Evolutionary conservation across 768 basidiomycete genomes (phyloP).

Genomic region (Podaxis rugospora): DNA sequence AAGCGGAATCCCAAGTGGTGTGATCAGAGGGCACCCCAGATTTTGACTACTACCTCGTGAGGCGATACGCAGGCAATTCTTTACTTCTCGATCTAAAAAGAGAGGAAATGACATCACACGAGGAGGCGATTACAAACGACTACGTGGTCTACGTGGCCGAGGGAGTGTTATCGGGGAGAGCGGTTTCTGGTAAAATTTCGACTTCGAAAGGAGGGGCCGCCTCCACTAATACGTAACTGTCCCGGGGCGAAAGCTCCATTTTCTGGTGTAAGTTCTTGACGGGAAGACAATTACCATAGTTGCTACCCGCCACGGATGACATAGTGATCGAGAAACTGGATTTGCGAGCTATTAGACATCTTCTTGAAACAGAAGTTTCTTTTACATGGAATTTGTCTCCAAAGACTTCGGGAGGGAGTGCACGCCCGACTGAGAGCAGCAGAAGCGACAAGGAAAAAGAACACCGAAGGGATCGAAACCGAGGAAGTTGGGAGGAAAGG

Average conservation of each 20-base stretch:
- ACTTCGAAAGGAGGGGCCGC: neutral
- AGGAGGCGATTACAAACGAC: neutral
- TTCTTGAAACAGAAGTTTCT: slow-evolving; percentile 7
- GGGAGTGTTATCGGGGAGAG: neutral
- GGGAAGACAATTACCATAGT: neutral
- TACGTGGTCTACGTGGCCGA: neutral
- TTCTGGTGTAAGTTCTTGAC: neutral
- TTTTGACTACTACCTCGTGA: slow-evolving; percentile 5
- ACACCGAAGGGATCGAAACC: neutral
- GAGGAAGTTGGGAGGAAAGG: neutral
- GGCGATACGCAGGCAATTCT: slow-evolving; percentile 7
- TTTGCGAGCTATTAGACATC: slow-evolving; percentile 4
- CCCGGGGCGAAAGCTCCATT: neutral
- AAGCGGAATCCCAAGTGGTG: slow-evolving; percentile 2
- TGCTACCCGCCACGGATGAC: neutral
- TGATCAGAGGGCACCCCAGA: slow-evolving; percentile 2
- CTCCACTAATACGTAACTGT: slow-evolving; percentile 6
- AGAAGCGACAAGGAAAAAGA: too few relatives aligned
- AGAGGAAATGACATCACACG: slow-evolving; percentile 5
- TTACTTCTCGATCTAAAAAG: slow-evolving; percentile 8
- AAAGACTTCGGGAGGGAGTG: neutral
- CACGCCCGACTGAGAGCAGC: neutral
- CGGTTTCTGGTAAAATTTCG: slow-evolving; percentile 1
- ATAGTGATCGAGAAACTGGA: neutral
- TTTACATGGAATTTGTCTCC: neutral